Conservation (phyloP, 2,329 filamentous ascomycete species). For the Xylariaceae sp. region DNA sequence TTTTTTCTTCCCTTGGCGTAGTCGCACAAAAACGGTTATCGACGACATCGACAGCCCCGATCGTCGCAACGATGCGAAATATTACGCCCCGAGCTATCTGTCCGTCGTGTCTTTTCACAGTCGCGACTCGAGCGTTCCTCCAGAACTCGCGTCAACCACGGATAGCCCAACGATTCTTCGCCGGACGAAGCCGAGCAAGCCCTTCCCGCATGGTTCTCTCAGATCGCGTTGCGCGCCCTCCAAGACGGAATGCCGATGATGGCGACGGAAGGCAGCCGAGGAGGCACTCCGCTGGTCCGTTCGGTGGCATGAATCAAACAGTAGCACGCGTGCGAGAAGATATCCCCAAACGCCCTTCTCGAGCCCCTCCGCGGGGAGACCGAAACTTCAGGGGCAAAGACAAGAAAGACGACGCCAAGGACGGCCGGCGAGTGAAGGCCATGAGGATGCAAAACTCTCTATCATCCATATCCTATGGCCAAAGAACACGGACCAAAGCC, state of each 20-base stretch:
- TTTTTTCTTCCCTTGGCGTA: too few species aligned
- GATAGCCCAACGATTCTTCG: conserved; percentile 22
- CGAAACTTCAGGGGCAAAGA: conserved; percentile 5
- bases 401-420: conserved; percentile 36
- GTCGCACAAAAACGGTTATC: too few species aligned
- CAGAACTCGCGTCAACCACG: conserved; percentile 20
- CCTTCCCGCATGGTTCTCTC: conserved; percentile 59
- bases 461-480: conserved; percentile 70
- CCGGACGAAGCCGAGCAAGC: conserved; percentile 19
- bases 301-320: conserved; percentile 54
- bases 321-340: conserved; percentile 38
- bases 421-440: conserved; percentile 64
- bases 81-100: conserved; percentile 25
- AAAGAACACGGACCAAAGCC: conserved; percentile 41
- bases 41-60: background rate
- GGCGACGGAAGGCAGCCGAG: conserved; percentile 36
- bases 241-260: conserved; percentile 28
- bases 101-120: conserved; percentile 27
- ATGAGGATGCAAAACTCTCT: conserved; percentile 90
- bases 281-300: conserved; percentile 44
- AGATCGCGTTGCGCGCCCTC: conserved; percentile 44
- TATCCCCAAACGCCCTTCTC: conserved; percentile 12
- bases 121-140: conserved; percentile 10
- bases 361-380: conserved; percentile 9
- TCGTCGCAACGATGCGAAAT: conserved; percentile 18